A percentile compares a stretch with the other conserved stretches of the same genome.
Evolutionary conservation across 2,329 filamentous ascomycete species (phyloP).

Genomic region (Beauveria rudraprayagi): DNA sequence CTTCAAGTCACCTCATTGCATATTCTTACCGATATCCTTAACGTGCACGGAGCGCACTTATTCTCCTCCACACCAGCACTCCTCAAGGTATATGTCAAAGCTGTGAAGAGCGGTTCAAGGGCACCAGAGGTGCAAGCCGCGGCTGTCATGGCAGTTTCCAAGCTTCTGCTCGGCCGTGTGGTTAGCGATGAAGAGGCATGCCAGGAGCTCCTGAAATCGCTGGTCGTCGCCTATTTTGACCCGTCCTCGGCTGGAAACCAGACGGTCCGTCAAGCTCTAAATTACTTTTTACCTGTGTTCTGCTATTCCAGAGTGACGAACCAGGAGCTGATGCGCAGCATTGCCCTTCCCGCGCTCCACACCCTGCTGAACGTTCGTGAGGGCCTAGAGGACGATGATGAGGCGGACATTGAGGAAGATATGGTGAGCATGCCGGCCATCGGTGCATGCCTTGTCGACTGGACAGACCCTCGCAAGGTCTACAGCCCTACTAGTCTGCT

Average conservation of each 20-base stretch:
- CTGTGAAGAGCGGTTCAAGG: conserved; percentile 63
- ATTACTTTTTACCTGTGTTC: conserved; percentile 92
- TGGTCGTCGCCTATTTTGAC: conserved; percentile 84
- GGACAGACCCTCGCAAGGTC: conserved; percentile 87
- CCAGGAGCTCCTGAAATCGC: conserved; percentile 70
- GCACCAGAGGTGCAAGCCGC: conserved; percentile 70
- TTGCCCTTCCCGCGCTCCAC: conserved; percentile 68
- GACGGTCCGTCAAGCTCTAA: conserved; percentile 74
- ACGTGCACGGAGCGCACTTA: conserved; percentile 76
- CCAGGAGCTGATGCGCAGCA: conserved; percentile 68
- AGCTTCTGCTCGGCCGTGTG: conserved; percentile 73
- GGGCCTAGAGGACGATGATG: conserved; percentile 65
- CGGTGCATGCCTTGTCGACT: conserved; percentile 79
- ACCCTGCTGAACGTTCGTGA: conserved; percentile 66
- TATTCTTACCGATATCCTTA: conserved; percentile 87
- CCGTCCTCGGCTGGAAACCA: conserved; percentile 74
- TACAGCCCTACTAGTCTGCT: conserved; percentile 42
- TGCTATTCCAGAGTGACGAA: conserved; percentile 80
- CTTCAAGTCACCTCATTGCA: conserved; percentile 86
- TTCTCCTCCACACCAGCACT: conserved; percentile 59
- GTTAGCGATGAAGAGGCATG: conserved; percentile 61
- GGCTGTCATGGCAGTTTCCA: conserved; percentile 73
- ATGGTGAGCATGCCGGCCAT: conserved; percentile 75
- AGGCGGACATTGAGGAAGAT: conserved; percentile 64
- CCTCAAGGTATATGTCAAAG: conserved; percentile 78